phyloP scores from a whole-genome alignment of 1,284 basidiomycete species.

The Ustilago loliicola region DNA sequence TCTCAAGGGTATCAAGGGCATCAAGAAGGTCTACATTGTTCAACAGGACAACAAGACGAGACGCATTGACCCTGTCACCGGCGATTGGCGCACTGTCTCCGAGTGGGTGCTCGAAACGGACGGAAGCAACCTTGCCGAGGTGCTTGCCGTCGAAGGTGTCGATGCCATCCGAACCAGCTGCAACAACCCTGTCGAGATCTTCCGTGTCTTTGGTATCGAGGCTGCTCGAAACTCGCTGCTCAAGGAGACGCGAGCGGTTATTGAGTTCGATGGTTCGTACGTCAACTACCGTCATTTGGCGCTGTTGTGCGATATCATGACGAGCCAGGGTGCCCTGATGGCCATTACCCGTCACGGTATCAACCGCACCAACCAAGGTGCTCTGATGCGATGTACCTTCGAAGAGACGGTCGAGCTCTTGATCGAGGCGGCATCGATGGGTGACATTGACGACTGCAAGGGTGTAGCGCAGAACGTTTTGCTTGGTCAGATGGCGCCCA shows the following conservation, averaged over 20 bases:
- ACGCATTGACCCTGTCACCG: conserved; percentile 72
- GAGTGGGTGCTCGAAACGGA: conserved; percentile 99
- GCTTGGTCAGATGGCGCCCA: conserved; percentile 96
- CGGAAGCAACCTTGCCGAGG: conserved; percentile 74
- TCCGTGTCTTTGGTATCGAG: conserved; percentile 97
- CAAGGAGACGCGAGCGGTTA: conserved; percentile 85
- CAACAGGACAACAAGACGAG: conserved; percentile 80
- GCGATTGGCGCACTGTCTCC: conserved; percentile 65
- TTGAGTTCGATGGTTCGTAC: conserved; percentile 99
- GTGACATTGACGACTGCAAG: conserved; percentile 97
- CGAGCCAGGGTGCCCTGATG: conserved; percentile 94
- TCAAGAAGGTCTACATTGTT: conserved; percentile 92
- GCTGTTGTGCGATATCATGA: conserved; percentile 97
- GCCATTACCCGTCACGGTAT: conserved; percentile 99
- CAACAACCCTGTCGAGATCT: conserved; percentile 96
- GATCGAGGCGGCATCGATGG: conserved; percentile 97
- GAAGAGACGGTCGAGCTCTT: conserved; percentile 99
- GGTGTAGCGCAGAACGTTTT: conserved; percentile 98
- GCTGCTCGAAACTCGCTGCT: conserved; percentile 93
- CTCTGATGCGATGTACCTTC: conserved; percentile 97
- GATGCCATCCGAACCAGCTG: conserved; percentile 93
- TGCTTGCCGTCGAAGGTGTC: conserved; percentile 94
- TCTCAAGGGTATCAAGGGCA: conserved; percentile 89
- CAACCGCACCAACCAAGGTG: conserved; percentile 82
- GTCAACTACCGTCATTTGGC: conserved; percentile 99